These are phyloP conservation scores for Roridomyces roridus DNA, from an alignment of 768 basidiomycete genomes.

Conservation along the genomic window DNA sequence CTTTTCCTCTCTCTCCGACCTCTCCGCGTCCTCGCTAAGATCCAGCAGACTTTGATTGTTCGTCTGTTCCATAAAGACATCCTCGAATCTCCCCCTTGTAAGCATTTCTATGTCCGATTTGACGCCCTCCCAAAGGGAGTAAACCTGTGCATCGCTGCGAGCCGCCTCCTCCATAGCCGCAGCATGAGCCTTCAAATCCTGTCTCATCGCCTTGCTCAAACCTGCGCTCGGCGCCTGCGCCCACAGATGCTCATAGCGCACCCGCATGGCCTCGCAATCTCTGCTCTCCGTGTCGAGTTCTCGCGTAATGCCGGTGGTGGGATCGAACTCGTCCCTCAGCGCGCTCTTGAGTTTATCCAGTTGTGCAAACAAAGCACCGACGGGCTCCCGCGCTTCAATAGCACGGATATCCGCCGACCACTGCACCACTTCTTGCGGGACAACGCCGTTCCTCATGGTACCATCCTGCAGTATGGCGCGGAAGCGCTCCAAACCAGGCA, in stretches of 20 bases:
- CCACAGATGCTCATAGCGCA: slow-evolving; percentile 88
- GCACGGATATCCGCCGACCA: slow-evolving; percentile 78
- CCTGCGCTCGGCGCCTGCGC: slow-evolving; percentile 84
- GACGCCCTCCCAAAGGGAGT: slow-evolving; percentile 73
- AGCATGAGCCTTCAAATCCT: slow-evolving; percentile 80
- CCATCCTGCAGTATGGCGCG: slow-evolving; percentile 75
- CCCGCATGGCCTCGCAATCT: slow-evolving; percentile 88
- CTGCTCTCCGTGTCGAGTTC: slow-evolving; percentile 84
- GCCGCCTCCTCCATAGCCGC: slow-evolving; percentile 78
- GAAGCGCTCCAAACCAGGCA: slow-evolving; percentile 71
- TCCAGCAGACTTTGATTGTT: slow-evolving; percentile 58
- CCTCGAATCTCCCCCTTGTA: slow-evolving; percentile 64
- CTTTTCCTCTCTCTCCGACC: slow-evolving; percentile 62
- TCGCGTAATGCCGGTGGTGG: slow-evolving; percentile 43
- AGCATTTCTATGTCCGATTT: slow-evolving; percentile 68
- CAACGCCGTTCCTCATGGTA: slow-evolving; percentile 64
- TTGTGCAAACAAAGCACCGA: slow-evolving; percentile 67
- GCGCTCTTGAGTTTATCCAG: slow-evolving; percentile 63
- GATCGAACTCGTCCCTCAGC: slow-evolving; percentile 67
- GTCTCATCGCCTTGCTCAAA: slow-evolving; percentile 71
- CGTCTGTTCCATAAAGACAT: slow-evolving; percentile 53
- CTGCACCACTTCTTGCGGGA: slow-evolving; percentile 72
- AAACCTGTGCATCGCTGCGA: slow-evolving; percentile 79
- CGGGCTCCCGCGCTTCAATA: slow-evolving; percentile 71
- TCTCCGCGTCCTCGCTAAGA: slow-evolving; percentile 64